phyloP scores from a whole-genome alignment of 2,329 filamentous ascomycete genomes.

The Colletotrichum neosansevieriae region DNA sequence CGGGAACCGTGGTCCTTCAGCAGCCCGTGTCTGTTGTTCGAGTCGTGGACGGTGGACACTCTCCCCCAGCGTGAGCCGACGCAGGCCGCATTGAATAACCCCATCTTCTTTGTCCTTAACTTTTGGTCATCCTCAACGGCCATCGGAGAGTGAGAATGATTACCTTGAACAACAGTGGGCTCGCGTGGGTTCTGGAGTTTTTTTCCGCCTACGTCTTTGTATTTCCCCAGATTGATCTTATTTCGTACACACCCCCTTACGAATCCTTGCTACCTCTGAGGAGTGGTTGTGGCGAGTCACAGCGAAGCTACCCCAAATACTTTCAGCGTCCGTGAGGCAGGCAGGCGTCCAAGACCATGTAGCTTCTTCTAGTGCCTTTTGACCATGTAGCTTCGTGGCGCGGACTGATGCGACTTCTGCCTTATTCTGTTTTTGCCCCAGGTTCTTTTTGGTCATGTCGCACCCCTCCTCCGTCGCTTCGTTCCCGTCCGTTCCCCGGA shows the following conservation, averaged over 20 bases:
- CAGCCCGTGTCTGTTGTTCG: constrained; percentile 9
- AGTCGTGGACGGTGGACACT: constrained; percentile 22
- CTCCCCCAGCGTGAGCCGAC: constrained; percentile 9
- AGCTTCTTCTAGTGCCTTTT: too few species aligned
- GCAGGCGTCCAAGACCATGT: not conserved
- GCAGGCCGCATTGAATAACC: constrained; percentile 28
- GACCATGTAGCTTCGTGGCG: constrained; percentile 20
- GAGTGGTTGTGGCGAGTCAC: constrained; percentile 8
- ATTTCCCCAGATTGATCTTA: not conserved
- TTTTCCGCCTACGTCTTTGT: not conserved
- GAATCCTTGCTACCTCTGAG: too few species aligned
- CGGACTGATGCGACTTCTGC: constrained; percentile 23
- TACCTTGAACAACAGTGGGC: not conserved
- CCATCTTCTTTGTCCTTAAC: constrained; percentile 20
- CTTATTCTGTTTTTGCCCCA: constrained; percentile 18
- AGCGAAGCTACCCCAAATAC: constrained; percentile 12
- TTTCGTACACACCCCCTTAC: not conserved
- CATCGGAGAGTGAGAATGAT: not conserved
- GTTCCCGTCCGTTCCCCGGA: constrained; percentile 21
- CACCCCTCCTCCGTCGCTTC: constrained; percentile 10
- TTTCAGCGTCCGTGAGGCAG: not conserved
- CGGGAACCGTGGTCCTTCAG: constrained; percentile 1
- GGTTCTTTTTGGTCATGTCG: constrained; percentile 6
- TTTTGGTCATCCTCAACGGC: not conserved
- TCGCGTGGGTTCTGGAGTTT: not conserved